Conservation (phyloP, 345 rosid species). For the Ailanthus altissimus region DNA sequence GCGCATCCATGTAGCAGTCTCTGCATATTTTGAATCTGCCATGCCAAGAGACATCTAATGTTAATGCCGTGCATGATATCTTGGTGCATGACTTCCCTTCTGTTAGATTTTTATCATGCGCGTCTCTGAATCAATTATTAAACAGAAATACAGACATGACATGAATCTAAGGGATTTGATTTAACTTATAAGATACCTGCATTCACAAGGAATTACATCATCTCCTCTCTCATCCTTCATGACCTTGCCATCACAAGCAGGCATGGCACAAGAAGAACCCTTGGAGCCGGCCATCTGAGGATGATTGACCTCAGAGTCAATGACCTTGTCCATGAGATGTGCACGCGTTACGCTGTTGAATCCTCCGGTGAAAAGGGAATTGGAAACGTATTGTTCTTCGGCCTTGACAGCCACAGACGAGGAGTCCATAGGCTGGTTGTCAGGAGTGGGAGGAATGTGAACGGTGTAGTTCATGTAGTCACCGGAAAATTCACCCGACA, state of each 20-base stretch:
- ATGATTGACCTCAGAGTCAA: constrained; percentile 87
- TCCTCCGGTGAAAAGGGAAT: constrained; percentile 89
- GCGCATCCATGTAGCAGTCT: constrained; percentile 90
- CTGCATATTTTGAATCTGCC: constrained; percentile 90
- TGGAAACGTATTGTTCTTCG: constrained; percentile 90
- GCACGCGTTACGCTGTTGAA: constrained; percentile 94
- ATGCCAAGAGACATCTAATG: not conserved
- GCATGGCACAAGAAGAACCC: constrained; percentile 82
- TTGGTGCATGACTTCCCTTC: too few species aligned
- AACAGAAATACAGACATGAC: too few species aligned
- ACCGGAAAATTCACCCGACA: constrained; percentile 74
- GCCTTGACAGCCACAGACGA: constrained; percentile 53
- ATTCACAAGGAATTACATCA: constrained; percentile 85
- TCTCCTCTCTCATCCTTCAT: constrained; percentile 91
- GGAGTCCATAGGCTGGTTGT: constrained; percentile 84
- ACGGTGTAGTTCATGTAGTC: constrained; percentile 92
- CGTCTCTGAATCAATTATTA: too few species aligned
- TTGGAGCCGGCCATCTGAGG: constrained; percentile 96
- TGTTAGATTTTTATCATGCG: too few species aligned
- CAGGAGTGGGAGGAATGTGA: constrained; percentile 92
- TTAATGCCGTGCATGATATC: not conserved
- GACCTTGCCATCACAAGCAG: constrained; percentile 88
- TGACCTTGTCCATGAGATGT: constrained; percentile 97
- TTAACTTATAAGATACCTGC: constrained; percentile 47
- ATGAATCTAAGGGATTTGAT: too few species aligned